Conservation (phyloP, 345 rosid species). For the Physaria fendleri region DNA sequence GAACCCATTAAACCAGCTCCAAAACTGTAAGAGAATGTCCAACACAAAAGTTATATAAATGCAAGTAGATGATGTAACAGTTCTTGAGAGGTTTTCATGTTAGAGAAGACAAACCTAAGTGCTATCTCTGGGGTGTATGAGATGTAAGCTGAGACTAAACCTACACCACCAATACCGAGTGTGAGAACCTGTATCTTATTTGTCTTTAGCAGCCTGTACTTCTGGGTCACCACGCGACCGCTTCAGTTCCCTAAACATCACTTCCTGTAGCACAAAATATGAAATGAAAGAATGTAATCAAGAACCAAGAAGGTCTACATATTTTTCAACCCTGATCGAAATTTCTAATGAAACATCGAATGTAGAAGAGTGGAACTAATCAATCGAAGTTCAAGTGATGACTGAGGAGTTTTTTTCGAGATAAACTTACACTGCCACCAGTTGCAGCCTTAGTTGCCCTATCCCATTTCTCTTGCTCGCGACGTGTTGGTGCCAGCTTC, state of each 20-base stretch:
- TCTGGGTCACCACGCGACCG: constrained; percentile 66
- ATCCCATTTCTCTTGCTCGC: constrained; percentile 94
- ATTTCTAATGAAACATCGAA: too few species aligned
- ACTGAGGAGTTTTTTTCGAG: not conserved
- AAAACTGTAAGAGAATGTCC: constrained; percentile 41
- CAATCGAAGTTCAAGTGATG: not conserved
- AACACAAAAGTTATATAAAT: not conserved
- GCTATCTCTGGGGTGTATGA: constrained; percentile 85
- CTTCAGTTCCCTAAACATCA: constrained; percentile 58
- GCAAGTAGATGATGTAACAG: not conserved
- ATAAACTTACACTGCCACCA: constrained; percentile 67
- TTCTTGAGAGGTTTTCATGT: not conserved
- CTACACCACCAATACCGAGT: constrained; percentile 71
- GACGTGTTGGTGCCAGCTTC: constrained; percentile 71
- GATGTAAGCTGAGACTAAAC: constrained; percentile 76
- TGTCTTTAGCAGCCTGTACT: constrained; percentile 67
- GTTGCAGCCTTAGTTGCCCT: constrained; percentile 82
- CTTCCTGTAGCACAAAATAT: constrained; percentile 40
- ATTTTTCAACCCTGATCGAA: too few species aligned
- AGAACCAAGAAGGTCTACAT: too few species aligned
- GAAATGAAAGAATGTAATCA: not conserved
- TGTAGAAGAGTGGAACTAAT: too few species aligned
- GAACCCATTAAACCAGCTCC: constrained; percentile 84
- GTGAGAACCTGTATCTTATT: constrained; percentile 67
- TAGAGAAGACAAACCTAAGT: constrained; percentile 49